Evolutionary conservation across 192 early-diverging fungal genomes (phyloP), one percentile per base, ranked within the genome.

Genomic region (Phycomyces blakesleeanus): DNA sequence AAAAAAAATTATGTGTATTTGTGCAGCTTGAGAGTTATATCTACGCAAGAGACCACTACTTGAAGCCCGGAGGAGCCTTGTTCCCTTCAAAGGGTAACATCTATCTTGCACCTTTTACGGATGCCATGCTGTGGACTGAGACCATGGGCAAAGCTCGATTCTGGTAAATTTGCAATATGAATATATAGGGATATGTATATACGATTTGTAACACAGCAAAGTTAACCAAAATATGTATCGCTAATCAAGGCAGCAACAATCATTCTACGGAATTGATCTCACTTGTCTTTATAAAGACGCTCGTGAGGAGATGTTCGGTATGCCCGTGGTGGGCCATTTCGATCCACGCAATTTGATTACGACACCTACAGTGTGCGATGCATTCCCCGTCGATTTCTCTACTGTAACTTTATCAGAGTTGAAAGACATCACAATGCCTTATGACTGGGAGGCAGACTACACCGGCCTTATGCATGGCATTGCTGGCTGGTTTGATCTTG

Each of bases 401-500:
- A 93, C 89, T 2, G 82, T 96, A 29, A 85, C 87, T 0, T 69
- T 92, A 52, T 79, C 82, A 24, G 88, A 90, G 22, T 73, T 99
- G 18, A 79, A 89, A 58, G 89, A 94, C 70, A 89, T 99, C 49
- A 78, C 82, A 7, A 89, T 99, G 18, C 93, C 93, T 0, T 85
- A 97, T 68, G 68, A 72, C 21, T 97, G 92, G 93, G 76, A 75
- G 24, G 73, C 89, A 24, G 77, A 78, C 52, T 96, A 91, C 59
- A 98, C 97, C 0, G 95, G 93, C 1, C 58, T 96, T 40, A 84
- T 95, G 77, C 94, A 96, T 59, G 97, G 97, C 15, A 84, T 99
- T 21, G 95, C 89, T 39, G 93, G 93, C 39, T 99, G 97, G 97
- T 99, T 99, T 66, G 94, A 99, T 75, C 81, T 99, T 52, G 80